Conservation (phyloP, 2,329 filamentous ascomycete genomes). For the Emericellopsis atlantica region DNA sequence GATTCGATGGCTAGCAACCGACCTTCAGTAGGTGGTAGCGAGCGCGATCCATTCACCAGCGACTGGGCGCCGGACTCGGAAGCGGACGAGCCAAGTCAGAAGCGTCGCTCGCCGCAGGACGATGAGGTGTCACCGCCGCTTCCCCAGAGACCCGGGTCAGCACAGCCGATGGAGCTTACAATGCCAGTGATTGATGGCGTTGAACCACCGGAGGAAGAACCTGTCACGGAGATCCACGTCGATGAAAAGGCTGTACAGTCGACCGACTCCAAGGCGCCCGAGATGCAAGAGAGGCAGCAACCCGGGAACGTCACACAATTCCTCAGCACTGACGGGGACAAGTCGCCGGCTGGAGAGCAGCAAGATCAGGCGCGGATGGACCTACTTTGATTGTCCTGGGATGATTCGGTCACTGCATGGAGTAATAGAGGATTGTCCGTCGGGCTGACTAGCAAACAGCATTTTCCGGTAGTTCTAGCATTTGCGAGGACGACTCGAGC, state of each 20-base stretch:
- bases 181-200: neutral
- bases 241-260: too few species aligned
- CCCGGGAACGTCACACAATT: conserved; percentile 12
- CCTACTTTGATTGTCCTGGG: too few species aligned
- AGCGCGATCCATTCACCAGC: neutral
- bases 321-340: conserved; percentile 3
- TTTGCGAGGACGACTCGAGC: too few species aligned
- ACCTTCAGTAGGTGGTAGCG: conserved; percentile 25
- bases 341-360: too few species aligned
- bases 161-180: too few species aligned
- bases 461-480: too few species aligned
- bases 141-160: neutral
- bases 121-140: neutral
- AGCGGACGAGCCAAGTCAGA: conserved; percentile 10
- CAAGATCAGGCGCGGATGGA: too few species aligned
- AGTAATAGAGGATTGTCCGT: too few species aligned
- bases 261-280: conserved; percentile 16
- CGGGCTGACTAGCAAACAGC: too few species aligned
- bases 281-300: conserved; percentile 30
- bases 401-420: too few species aligned
- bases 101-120: conserved; percentile 9
- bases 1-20: conserved; percentile 34
- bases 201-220: neutral
- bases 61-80: neutral
- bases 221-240: neutral